Evolutionary conservation across 768 basidiomycete genomes (phyloP).

Genomic region (Daedaleopsis nitida): DNA sequence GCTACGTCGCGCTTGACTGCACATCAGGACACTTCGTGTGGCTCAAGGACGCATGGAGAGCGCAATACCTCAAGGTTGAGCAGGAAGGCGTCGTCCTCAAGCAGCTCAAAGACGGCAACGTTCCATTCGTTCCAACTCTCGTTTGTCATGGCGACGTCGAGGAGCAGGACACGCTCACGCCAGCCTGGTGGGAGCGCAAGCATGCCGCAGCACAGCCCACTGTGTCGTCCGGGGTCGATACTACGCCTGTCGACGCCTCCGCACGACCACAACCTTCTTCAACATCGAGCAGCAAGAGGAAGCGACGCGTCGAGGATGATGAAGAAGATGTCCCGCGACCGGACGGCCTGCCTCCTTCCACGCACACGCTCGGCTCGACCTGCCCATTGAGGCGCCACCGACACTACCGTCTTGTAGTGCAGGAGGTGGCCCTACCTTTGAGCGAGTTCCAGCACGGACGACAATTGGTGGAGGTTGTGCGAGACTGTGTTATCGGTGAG

Average conservation of each 20-base stretch:
- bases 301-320: background rate
- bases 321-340: background rate
- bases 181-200: background rate
- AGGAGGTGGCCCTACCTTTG: constrained; percentile 1
- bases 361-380: background rate
- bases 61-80: background rate
- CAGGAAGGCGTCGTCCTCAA: no score
- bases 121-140: background rate
- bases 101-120: background rate
- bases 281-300: background rate
- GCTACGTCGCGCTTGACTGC: constrained; percentile 17
- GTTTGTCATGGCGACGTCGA: constrained; percentile 1
- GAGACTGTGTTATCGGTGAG: background rate
- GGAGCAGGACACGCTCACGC: background rate
- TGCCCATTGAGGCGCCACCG: background rate
- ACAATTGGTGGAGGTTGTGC: background rate
- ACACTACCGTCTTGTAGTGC: constrained; percentile 9
- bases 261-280: background rate
- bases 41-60: constrained; percentile 13
- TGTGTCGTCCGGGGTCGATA: background rate
- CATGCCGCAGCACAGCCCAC: background rate
- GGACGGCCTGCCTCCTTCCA: background rate
- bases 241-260: background rate
- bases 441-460: background rate
- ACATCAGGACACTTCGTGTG: background rate